Evolutionary conservation across 1,139 yeast genomes (phyloP).

Genomic region (Geotrichum bryndzae): DNA sequence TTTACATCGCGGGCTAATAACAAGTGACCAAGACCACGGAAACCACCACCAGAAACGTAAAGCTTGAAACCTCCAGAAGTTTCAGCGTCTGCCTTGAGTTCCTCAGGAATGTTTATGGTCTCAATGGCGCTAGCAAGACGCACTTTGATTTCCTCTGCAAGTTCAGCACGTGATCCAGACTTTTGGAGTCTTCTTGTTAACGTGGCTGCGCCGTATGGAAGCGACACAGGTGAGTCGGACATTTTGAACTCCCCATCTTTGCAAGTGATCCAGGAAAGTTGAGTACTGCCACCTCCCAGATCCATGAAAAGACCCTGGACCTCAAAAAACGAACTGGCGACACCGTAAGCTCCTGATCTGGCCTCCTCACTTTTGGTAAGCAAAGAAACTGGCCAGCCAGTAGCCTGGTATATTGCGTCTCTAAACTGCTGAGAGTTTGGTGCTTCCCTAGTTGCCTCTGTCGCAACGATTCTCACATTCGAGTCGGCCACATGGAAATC

Average conservation of each 20-base stretch:
- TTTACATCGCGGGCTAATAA: constrained; percentile 44
- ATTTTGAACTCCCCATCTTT: constrained; percentile 47
- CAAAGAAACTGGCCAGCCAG: constrained; percentile 57
- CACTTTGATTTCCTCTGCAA: constrained; percentile 24
- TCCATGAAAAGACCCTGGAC: constrained; percentile 61
- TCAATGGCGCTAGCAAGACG: constrained; percentile 43
- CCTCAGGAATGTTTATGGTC: constrained; percentile 36
- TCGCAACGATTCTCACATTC: constrained; percentile 57
- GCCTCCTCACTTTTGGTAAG: constrained; percentile 57
- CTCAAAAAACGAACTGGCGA: constrained; percentile 58
- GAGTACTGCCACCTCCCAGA: constrained; percentile 61
- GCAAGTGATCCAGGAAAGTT: constrained; percentile 58
- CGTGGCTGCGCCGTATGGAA: constrained; percentile 66
- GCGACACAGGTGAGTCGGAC: constrained; percentile 51
- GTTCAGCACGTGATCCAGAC: constrained; percentile 35
- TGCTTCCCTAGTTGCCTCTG: constrained; percentile 63
- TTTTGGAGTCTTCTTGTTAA: constrained; percentile 47
- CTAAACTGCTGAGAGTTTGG: constrained; percentile 52
- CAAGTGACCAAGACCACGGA: constrained; percentile 57
- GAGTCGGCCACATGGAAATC: constrained; percentile 59
- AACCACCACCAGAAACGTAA: constrained; percentile 63
- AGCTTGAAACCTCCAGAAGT: constrained; percentile 51
- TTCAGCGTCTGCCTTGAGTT: constrained; percentile 35
- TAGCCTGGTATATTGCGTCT: constrained; percentile 45
- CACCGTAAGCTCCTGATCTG: constrained; percentile 58